Percentiles rank a stretch among this genome's conserved stretches.
Conservation (phyloP, 371 early-diverging fungal species). For the Rhizomucor pusillus region DNA sequence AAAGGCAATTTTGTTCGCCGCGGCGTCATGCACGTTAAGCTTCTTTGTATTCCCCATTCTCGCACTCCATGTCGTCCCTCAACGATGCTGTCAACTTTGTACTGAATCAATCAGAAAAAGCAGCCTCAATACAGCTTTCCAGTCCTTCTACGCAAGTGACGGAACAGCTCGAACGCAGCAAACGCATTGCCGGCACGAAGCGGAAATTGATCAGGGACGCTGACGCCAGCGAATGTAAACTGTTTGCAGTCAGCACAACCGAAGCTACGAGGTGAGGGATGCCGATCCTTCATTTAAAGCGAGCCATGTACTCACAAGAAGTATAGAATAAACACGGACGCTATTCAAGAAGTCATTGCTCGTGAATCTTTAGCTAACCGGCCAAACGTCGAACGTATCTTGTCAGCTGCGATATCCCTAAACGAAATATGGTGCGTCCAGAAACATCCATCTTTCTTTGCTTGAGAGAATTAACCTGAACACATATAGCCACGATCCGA, state of each 20-base stretch:
- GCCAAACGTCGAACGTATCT: not conserved
- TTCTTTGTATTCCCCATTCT: too few species aligned
- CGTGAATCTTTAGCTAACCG: not conserved
- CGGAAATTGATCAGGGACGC: not conserved
- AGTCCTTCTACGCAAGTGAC: not conserved
- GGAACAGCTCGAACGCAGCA: not conserved
- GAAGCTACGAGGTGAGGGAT: too few species aligned
- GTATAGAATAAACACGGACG: not conserved
- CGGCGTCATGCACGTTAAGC: too few species aligned
- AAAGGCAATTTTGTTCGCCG: too few species aligned
- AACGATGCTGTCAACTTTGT: not conserved
- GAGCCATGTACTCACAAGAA: not conserved
- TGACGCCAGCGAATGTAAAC: not conserved
- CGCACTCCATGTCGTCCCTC: not conserved
- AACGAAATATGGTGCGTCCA: not conserved
- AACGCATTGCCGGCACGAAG: conserved; percentile 3
- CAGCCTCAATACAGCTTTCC: not conserved
- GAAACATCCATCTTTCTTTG: not conserved
- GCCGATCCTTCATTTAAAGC: not conserved
- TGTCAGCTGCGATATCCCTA: not conserved
- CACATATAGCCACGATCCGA: not conserved
- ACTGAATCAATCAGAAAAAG: not conserved
- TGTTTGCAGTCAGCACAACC: not conserved
- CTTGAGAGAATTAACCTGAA: not conserved
- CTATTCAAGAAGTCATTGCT: not conserved